A percentile compares a stretch with the other conserved stretches of the same genome.
Conservation (phyloP, 2,329 filamentous ascomycete genomes). For the Graphilbum ipis-grandicollis region DNA sequence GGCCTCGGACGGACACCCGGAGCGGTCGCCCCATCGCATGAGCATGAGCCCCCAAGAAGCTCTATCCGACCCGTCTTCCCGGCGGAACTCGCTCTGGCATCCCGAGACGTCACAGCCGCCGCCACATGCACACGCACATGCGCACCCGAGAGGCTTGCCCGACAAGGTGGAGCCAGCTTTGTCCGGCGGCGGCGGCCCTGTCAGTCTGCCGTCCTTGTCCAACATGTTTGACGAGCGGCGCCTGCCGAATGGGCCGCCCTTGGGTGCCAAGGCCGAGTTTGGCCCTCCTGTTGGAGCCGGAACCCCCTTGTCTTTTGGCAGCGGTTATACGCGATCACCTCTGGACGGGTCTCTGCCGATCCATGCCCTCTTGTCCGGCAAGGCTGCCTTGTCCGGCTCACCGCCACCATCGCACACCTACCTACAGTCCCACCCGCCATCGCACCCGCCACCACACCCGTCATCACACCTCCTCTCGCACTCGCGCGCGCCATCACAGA, state of each 20-base stretch:
- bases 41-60: slow-evolving; percentile 11
- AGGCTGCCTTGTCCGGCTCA: slow-evolving; percentile 1
- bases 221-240: slow-evolving; percentile 26
- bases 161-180: not conserved
- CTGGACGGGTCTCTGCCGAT: slow-evolving; percentile 36
- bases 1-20: slow-evolving; percentile 14
- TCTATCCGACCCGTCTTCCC: slow-evolving; percentile 10
- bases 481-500: not conserved
- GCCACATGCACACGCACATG: no score
- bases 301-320: slow-evolving; percentile 19
- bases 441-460: not conserved
- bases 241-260: slow-evolving; percentile 6
- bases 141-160: slow-evolving; percentile 9
- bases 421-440: not conserved
- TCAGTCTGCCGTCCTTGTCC: slow-evolving; percentile 27
- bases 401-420: not conserved
- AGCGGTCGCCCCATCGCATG: slow-evolving; percentile 13
- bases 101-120: slow-evolving; percentile 8
- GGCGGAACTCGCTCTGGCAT: slow-evolving; percentile 11
- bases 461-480: not conserved
- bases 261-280: no score
- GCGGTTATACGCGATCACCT: slow-evolving; percentile 22
- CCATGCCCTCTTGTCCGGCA: slow-evolving; percentile 26
- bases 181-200: slow-evolving; percentile 10
- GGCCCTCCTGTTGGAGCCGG: slow-evolving; percentile 18